phyloP scores from a whole-genome alignment of 2,329 filamentous ascomycete species.

The Diaporthe destruens region DNA sequence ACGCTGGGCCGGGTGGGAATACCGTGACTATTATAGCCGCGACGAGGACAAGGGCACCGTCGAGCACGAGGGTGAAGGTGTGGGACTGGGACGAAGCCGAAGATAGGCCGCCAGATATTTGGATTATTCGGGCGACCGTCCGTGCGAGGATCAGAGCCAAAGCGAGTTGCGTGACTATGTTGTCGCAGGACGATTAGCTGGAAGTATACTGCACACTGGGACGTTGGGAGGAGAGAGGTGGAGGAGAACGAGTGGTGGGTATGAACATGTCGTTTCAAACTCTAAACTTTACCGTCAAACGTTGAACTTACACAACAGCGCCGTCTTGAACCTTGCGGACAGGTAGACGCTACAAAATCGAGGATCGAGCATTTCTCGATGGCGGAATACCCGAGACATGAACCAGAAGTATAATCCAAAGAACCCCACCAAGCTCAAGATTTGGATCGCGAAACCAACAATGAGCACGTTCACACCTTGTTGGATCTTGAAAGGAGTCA shows the following conservation, averaged over 20 bases:
- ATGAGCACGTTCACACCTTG: slow-evolving; percentile 56
- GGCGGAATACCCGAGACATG: slow-evolving; percentile 53
- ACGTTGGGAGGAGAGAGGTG: slow-evolving; percentile 43
- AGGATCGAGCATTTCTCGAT: slow-evolving; percentile 54
- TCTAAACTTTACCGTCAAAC: not conserved
- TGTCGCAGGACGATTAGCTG: not conserved
- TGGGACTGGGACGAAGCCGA: slow-evolving; percentile 55
- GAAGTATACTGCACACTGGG: not conserved
- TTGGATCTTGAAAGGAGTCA: slow-evolving; percentile 45
- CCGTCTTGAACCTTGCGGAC: slow-evolving; percentile 57
- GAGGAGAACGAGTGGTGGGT: slow-evolving; percentile 50
- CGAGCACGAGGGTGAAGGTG: slow-evolving; percentile 54
- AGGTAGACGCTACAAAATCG: slow-evolving; percentile 56
- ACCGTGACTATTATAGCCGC: slow-evolving; percentile 52
- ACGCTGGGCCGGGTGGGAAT: slow-evolving; percentile 55
- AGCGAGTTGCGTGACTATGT: slow-evolving; percentile 54
- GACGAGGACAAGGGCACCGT: slow-evolving; percentile 56
- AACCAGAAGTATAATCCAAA: slow-evolving; percentile 57
- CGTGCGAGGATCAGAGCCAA: slow-evolving; percentile 55
- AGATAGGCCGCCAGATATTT: slow-evolving; percentile 53
- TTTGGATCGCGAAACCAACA: slow-evolving; percentile 60
- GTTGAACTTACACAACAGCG: slow-evolving; percentile 57
- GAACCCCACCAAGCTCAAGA: slow-evolving; percentile 55
- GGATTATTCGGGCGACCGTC: slow-evolving; percentile 57
- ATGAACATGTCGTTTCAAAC: slow-evolving; percentile 46